A percentile compares a stretch with the other conserved stretches of the same genome.
Conservation (phyloP, 495 filamentous ascomycete species). For the Bombardia bombarda region DNA sequence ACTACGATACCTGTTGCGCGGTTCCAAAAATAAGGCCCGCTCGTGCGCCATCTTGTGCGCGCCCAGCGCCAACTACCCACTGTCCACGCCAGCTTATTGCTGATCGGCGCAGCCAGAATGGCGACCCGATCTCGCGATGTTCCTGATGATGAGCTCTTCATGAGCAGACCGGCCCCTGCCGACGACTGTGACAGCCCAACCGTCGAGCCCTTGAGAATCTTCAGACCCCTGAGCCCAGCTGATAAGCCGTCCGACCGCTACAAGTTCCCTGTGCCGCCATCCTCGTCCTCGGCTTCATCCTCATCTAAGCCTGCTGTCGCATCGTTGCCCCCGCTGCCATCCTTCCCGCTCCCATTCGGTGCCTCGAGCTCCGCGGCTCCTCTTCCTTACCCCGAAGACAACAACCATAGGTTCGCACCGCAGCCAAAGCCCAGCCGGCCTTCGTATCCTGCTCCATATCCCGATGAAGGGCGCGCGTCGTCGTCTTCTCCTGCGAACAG, state of each 20-base stretch:
- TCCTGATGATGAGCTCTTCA: conserved; percentile 70
- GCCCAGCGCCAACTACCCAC: not conserved
- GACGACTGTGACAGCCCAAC: conserved; percentile 59
- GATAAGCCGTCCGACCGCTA: conserved; percentile 35
- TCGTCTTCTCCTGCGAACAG: conserved; percentile 21
- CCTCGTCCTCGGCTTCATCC: conserved; percentile 30
- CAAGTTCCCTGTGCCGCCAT: conserved; percentile 42
- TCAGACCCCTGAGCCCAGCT: conserved; percentile 53
- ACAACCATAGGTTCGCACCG: conserved; percentile 33
- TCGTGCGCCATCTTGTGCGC: conserved; percentile 1
- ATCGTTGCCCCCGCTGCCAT: conserved; percentile 31
- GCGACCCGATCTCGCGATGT: conserved; percentile 42
- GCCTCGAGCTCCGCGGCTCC: conserved; percentile 56
- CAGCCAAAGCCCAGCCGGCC: conserved; percentile 30
- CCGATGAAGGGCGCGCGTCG: conserved; percentile 32
- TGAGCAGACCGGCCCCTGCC: conserved; percentile 44
- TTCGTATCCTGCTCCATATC: conserved; percentile 39
- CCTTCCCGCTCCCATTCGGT: conserved; percentile 52
- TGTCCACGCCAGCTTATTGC: not conserved
- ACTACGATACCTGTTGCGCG: no score
- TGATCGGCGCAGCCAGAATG: conserved; percentile 20
- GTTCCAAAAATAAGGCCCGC: conserved; percentile 3
- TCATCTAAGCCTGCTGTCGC: conserved; percentile 20
- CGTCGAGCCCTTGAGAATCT: conserved; percentile 79
- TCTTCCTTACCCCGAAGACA: conserved; percentile 74